Percentiles rank a stretch among this genome's conserved stretches.
phyloP scores from a whole-genome alignment of 2,329 filamentous ascomycete species.

The Epichloe amarillans region DNA sequence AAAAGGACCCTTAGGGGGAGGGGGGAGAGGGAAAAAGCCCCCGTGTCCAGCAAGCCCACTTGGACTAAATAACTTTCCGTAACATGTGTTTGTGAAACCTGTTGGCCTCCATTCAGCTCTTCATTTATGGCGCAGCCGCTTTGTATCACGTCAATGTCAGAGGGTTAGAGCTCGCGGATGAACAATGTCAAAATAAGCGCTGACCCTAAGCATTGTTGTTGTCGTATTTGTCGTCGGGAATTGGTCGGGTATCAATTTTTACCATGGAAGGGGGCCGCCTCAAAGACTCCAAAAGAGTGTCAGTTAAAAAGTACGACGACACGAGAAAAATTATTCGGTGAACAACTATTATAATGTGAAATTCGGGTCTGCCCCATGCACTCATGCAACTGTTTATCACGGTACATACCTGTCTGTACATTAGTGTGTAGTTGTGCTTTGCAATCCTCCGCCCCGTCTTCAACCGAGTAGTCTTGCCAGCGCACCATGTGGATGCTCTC shows the following conservation, averaged over 20 bases:
- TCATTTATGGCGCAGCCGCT: not conserved
- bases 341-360: too few relatives aligned
- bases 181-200: slow-evolving; percentile 2
- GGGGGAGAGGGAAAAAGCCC: not conserved
- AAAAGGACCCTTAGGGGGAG: not conserved
- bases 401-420: too few relatives aligned
- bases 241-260: slow-evolving; percentile 11
- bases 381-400: too few relatives aligned
- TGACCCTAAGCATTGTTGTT: slow-evolving; percentile 6
- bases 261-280: not conserved
- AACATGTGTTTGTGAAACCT: not conserved
- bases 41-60: not conserved
- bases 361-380: too few relatives aligned
- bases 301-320: too few relatives aligned
- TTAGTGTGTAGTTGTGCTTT: too few relatives aligned
- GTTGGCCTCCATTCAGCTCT: not conserved
- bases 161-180: not conserved
- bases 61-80: slow-evolving; percentile 2
- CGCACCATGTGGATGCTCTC: too few relatives aligned
- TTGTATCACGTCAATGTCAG: slow-evolving; percentile 1
- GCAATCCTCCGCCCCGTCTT: too few relatives aligned
- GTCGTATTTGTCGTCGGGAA: slow-evolving; percentile 7
- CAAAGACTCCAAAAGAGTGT: too few relatives aligned
- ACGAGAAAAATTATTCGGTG: too few relatives aligned
- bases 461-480: too few relatives aligned